These are phyloP conservation scores for Mortierella antarctica DNA, from an alignment of 192 early-diverging fungal species.

Conservation along the genomic window DNA sequence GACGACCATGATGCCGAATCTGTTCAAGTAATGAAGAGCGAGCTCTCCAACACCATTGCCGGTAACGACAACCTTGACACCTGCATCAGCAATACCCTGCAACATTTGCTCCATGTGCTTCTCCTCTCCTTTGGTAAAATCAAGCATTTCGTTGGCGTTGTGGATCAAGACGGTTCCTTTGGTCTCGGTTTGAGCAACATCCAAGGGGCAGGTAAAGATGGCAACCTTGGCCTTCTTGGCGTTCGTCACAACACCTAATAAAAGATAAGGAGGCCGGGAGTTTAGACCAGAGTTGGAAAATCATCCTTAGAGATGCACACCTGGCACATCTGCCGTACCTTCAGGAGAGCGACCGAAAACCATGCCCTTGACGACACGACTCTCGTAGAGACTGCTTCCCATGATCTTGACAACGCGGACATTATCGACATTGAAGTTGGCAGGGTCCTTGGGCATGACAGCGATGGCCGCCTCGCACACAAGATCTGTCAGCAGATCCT, in stretches of 20 bases:
- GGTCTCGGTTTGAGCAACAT: conserved; percentile 95
- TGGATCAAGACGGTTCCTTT: conserved; percentile 99
- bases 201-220: conserved; percentile 93
- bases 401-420: conserved; percentile 98
- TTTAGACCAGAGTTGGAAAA: neutral
- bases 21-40: conserved; percentile 94
- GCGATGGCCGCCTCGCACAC: conserved; percentile 87
- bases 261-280: neutral
- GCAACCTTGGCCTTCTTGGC: conserved; percentile 92
- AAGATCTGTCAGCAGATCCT: conserved; percentile 83
- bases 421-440: conserved; percentile 94
- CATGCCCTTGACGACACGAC: conserved; percentile 94
- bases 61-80: conserved; percentile 92
- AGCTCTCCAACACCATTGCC: conserved; percentile 93
- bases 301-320: neutral
- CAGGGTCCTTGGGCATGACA: conserved; percentile 90
- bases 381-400: conserved; percentile 90
- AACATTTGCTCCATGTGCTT: conserved; percentile 87
- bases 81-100: conserved; percentile 90
- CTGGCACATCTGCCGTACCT: conserved; percentile 54
- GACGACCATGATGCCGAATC: conserved; percentile 89
- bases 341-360: conserved; percentile 95
- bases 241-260: conserved; percentile 67
- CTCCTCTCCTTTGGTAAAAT: conserved; percentile 97
- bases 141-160: conserved; percentile 95